Evolutionary conservation across 1,284 basidiomycete genomes (phyloP).

Genomic region (Bjerkandera adusta): DNA sequence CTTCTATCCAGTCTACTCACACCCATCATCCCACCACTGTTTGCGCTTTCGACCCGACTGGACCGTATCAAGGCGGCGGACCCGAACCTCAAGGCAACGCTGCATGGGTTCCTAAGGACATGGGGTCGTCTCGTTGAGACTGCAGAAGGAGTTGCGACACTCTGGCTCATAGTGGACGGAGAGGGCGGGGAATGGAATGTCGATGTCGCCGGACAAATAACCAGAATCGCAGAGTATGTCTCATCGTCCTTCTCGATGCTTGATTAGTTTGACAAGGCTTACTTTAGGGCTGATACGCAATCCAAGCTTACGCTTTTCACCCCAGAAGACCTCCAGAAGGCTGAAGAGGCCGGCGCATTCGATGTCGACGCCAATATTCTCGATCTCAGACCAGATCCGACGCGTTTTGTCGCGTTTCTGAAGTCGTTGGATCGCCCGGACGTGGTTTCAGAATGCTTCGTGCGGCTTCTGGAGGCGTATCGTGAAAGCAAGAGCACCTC

Average conservation of each 20-base stretch:
- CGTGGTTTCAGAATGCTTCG: slow-evolving; percentile 69
- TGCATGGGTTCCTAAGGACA: slow-evolving; percentile 58
- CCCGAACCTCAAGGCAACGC: slow-evolving; percentile 55
- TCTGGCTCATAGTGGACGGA: slow-evolving; percentile 60
- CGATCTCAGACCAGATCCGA: slow-evolving; percentile 72
- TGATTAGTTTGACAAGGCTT: background rate
- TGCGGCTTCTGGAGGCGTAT: slow-evolving; percentile 72
- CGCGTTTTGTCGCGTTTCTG: slow-evolving; percentile 62
- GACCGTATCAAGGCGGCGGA: slow-evolving; percentile 55
- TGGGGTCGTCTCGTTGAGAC: slow-evolving; percentile 70
- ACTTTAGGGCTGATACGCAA: background rate
- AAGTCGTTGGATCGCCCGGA: slow-evolving; percentile 66
- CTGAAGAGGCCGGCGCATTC: slow-evolving; percentile 41
- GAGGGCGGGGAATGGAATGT: slow-evolving; percentile 57
- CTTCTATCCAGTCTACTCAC: slow-evolving; percentile 64
- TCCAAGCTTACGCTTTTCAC: slow-evolving; percentile 43
- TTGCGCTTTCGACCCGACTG: slow-evolving; percentile 59
- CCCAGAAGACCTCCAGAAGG: slow-evolving; percentile 43
- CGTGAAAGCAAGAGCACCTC: slow-evolving; percentile 42
- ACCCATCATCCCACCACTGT: slow-evolving; percentile 67
- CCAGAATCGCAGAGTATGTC: slow-evolving; percentile 39
- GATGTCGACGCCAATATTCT: slow-evolving; percentile 58
- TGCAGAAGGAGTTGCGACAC: slow-evolving; percentile 49
- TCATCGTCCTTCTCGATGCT: background rate
- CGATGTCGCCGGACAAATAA: slow-evolving; percentile 50